Evolutionary conservation across 805 yeast genomes (phyloP), one percentile per base, ranked within the genome.

Genomic region (Saturnispora kantuleensis): DNA sequence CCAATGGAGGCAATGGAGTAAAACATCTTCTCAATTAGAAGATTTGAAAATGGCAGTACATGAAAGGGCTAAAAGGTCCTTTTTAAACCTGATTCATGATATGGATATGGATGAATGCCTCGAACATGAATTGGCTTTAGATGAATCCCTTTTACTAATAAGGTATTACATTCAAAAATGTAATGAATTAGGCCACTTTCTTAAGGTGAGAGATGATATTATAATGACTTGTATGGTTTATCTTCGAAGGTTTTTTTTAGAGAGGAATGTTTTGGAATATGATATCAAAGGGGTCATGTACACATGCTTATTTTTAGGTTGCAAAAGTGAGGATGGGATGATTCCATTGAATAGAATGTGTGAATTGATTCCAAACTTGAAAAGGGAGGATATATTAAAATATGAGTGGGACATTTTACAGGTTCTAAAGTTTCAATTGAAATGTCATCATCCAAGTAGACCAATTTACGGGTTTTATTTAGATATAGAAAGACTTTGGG

Each of bases 401-500:
- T 69, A 86, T 45, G 99, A 93, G 63, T 93, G 87, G 57, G 68
- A 71, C 37, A 72, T 93, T 4, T 64, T 89, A 44, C 85, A 78
- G 61, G 72, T 85, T 9, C 67, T 93, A 54, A 70, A 78, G 48
- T 93, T 93, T 63, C 82, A 95, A 0, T 66, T 93, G 41, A 59
- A 81, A 50, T 90, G 84, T 9, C 97, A 90, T 60, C 96, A 87
- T 63, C 94, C 97, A 2, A 81, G 76, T 62, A 71, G 82, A 50
- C 87, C 97, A 0, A 63, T 93, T n/a, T 93, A 89, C 60, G 99
- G 99, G 17, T 89, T 90, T 59, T 90, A 83, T 62, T 73, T 90
- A 39, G 99, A 93, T 62, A 75, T 89, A 51, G 98, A 93, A 60
- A 71, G 13, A 78, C 77, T 47, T 65, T 73, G 29, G 74, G 74